Evolutionary conservation across 2,329 filamentous ascomycete genomes (phyloP).

Genomic region (Neurospora sp.): DNA sequence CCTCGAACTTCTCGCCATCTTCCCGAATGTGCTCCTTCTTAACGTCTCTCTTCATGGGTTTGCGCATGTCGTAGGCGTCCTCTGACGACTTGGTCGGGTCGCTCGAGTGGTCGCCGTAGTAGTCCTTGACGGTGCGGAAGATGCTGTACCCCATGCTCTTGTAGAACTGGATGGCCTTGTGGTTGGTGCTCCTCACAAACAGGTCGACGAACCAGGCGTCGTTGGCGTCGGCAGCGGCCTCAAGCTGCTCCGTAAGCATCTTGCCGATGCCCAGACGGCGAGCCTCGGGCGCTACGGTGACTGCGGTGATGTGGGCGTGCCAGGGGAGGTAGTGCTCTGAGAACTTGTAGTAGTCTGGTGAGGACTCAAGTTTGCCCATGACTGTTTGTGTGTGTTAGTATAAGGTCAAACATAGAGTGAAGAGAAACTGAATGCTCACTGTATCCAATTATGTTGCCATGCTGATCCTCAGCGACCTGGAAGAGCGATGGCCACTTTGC

Average conservation of each 20-base stretch:
- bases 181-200: conserved; percentile 83
- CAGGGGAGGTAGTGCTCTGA: conserved; percentile 95
- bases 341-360: conserved; percentile 60
- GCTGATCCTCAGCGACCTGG: conserved; percentile 76
- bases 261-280: conserved; percentile 81
- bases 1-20: conserved; percentile 68
- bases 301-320: conserved; percentile 94
- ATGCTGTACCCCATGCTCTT: conserved; percentile 86
- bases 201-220: conserved; percentile 93
- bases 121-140: conserved; percentile 78
- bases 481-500: conserved; percentile 94
- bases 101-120: conserved; percentile 78
- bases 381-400: conserved; percentile 41
- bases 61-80: conserved; percentile 96
- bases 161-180: conserved; percentile 80
- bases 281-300: conserved; percentile 82
- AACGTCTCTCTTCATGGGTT: conserved; percentile 73
- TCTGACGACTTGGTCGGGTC: conserved; percentile 55
- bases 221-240: conserved; percentile 70
- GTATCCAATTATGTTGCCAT: conserved; percentile 88
- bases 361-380: conserved; percentile 93
- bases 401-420: neutral
- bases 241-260: conserved; percentile 69
- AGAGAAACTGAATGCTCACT: conserved; percentile 43
- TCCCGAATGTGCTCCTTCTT: conserved; percentile 65